These are phyloP conservation scores for Lachnellula arida DNA, from an alignment of 2,329 filamentous ascomycete species.

Conservation along the genomic window DNA sequence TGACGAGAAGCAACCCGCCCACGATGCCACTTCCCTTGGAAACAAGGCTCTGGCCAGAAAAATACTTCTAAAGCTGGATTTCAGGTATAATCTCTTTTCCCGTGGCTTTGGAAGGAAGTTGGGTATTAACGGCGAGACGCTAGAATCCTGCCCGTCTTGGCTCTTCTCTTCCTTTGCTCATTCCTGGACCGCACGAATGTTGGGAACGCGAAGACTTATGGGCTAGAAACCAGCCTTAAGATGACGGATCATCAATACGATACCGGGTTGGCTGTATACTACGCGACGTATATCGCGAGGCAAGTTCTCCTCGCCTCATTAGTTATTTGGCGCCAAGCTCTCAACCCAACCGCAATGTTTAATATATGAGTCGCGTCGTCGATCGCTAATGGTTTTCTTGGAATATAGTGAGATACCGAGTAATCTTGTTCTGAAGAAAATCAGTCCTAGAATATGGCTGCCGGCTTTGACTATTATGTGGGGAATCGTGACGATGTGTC, in stretches of 20 bases:
- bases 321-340: background rate
- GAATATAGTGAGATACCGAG: slow-evolving; percentile 46
- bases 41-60: slow-evolving; percentile 35
- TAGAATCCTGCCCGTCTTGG: slow-evolving; percentile 59
- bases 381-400: background rate
- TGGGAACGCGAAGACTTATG: slow-evolving; percentile 63
- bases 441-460: slow-evolving; percentile 54
- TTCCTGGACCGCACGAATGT: slow-evolving; percentile 68
- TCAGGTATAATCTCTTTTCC: slow-evolving; percentile 35
- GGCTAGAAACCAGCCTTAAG: slow-evolving; percentile 52
- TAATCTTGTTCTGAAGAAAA: slow-evolving; percentile 52
- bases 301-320: slow-evolving; percentile 25
- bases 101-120: background rate
- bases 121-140: background rate
- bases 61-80: slow-evolving; percentile 50
- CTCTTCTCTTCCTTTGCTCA: slow-evolving; percentile 61
- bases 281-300: slow-evolving; percentile 59
- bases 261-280: slow-evolving; percentile 59
- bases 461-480: slow-evolving; percentile 59
- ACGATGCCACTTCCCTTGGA: background rate
- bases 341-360: background rate
- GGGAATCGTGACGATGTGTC: slow-evolving; percentile 64
- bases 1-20: slow-evolving; percentile 6
- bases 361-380: background rate
- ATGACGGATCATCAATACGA: slow-evolving; percentile 61